Evolutionary conservation across 2,329 filamentous ascomycete species (phyloP).

Genomic region (Graphilbum sp.): DNA sequence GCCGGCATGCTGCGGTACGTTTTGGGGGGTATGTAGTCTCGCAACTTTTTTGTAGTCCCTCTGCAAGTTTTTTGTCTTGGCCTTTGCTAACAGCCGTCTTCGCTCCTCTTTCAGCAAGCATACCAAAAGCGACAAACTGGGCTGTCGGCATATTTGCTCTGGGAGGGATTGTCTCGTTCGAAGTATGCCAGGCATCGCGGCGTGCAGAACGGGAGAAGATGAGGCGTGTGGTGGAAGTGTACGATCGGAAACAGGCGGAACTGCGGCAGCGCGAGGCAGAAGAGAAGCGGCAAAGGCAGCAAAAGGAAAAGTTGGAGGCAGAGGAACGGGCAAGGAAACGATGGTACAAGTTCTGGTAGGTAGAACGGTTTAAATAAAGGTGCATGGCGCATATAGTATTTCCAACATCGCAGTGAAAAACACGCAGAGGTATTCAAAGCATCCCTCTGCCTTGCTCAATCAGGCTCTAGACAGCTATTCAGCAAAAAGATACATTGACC

Average conservation of each 20-base stretch:
- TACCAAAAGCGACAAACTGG: conserved; percentile 64
- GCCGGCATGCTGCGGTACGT: conserved; percentile 60
- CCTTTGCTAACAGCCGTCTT: too few relatives aligned
- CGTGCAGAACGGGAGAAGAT: conserved; percentile 66
- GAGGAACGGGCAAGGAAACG: conserved; percentile 17
- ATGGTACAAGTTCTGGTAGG: conserved; percentile 44
- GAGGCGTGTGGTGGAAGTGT: conserved; percentile 69
- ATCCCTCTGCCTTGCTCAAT: too few relatives aligned
- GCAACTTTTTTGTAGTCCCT: background rate
- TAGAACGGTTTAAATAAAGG: too few relatives aligned
- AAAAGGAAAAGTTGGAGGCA: conserved; percentile 16
- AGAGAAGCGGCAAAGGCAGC: conserved; percentile 18
- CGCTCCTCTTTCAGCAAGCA: conserved; percentile 24
- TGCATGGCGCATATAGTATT: too few relatives aligned
- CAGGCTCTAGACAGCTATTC: too few relatives aligned
- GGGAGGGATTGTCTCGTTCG: conserved; percentile 56
- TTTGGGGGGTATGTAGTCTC: conserved; percentile 42
- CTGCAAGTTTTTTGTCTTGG: background rate
- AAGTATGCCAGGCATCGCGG: conserved; percentile 66
- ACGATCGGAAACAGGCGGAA: conserved; percentile 55
- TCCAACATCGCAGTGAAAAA: too few relatives aligned
- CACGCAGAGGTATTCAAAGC: too few relatives aligned
- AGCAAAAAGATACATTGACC: too few relatives aligned
- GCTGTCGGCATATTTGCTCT: conserved; percentile 63
- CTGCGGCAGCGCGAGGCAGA: conserved; percentile 32